phyloP scores from a whole-genome alignment of 1,284 basidiomycete genomes.

The Phenoliferia sp. region DNA sequence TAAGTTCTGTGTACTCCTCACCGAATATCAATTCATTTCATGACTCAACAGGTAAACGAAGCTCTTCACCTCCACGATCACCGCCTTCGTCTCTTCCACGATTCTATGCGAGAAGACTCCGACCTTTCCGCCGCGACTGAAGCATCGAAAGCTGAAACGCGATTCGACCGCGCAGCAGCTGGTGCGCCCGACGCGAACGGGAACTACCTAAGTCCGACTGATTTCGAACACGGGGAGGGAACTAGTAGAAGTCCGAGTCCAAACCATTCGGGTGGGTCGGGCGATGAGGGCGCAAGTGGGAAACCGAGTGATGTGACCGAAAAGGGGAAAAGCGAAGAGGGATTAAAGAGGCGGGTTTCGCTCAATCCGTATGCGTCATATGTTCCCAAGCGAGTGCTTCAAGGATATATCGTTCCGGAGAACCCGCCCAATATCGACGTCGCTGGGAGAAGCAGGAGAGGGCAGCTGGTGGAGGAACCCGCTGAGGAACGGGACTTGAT shows the following conservation, averaged over 20 bases:
- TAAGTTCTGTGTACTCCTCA: not conserved
- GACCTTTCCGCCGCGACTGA: slow-evolving; percentile 25
- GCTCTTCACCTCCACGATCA: slow-evolving; percentile 22
- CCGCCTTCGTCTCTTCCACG: not conserved
- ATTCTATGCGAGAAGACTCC: slow-evolving; percentile 13
- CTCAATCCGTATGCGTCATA: slow-evolving; percentile 14
- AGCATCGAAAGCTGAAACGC: slow-evolving; percentile 19
- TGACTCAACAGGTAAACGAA: slow-evolving; percentile 22
- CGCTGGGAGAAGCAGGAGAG: too few relatives aligned
- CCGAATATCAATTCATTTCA: not conserved
- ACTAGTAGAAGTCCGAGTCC: not conserved
- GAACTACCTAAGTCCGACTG: not conserved
- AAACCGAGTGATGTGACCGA: not conserved
- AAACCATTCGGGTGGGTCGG: too few relatives aligned
- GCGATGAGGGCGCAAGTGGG: not conserved
- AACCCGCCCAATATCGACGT: too few relatives aligned
- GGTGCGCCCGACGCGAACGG: slow-evolving; percentile 6
- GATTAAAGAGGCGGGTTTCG: not conserved
- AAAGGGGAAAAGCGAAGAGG: not conserved
- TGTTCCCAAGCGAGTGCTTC: not conserved
- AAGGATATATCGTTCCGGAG: not conserved
- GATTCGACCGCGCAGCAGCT: slow-evolving; percentile 10
- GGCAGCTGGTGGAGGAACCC: not conserved
- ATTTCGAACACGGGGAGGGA: not conserved
- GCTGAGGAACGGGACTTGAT: not conserved